A percentile compares a stretch with the other conserved stretches of the same genome.
These are phyloP conservation scores for Eimeria falciformis DNA, from an alignment of 169 alveolate genomes.

Conservation along the genomic window DNA sequence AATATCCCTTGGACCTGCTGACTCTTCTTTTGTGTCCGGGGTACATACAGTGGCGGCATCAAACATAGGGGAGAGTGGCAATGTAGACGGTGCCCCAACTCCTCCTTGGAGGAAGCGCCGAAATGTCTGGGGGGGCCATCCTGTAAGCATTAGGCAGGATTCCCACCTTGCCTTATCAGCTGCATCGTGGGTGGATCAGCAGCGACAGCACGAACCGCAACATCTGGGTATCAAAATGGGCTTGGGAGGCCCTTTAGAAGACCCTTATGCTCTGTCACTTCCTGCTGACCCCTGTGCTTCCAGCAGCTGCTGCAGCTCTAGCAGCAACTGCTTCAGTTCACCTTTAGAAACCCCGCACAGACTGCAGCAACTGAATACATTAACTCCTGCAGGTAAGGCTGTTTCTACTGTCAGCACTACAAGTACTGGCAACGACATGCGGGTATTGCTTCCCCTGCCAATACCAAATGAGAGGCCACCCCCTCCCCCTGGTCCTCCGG, in stretches of 20 bases:
- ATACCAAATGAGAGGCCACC: slow-evolving; percentile 11
- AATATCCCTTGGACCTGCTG: slow-evolving; percentile 61
- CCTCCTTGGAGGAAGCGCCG: slow-evolving; percentile 51
- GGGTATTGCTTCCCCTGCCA: slow-evolving; percentile 27
- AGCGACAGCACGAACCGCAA: neutral
- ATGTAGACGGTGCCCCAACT: neutral
- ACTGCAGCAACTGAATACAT: slow-evolving; percentile 39
- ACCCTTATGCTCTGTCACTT: slow-evolving; percentile 21
- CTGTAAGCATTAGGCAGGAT: neutral
- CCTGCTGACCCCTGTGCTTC: slow-evolving; percentile 32
- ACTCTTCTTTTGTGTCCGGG: neutral
- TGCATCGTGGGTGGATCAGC: neutral
- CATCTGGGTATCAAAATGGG: neutral
- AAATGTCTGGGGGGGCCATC: neutral
- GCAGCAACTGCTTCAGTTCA: neutral
- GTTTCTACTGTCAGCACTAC: neutral
- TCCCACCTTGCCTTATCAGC: neutral
- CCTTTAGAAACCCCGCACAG: neutral
- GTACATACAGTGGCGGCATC: no score
- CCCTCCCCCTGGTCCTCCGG: slow-evolving; percentile 32
- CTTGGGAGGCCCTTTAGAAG: slow-evolving; percentile 1
- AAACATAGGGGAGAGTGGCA: no score
- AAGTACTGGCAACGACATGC: slow-evolving; percentile 14
- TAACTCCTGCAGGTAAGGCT: slow-evolving; percentile 4
- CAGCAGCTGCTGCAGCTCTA: slow-evolving; percentile 20